phyloP scores from a whole-genome alignment of 2,329 filamentous ascomycete species.

The Huntiella omanensis region DNA sequence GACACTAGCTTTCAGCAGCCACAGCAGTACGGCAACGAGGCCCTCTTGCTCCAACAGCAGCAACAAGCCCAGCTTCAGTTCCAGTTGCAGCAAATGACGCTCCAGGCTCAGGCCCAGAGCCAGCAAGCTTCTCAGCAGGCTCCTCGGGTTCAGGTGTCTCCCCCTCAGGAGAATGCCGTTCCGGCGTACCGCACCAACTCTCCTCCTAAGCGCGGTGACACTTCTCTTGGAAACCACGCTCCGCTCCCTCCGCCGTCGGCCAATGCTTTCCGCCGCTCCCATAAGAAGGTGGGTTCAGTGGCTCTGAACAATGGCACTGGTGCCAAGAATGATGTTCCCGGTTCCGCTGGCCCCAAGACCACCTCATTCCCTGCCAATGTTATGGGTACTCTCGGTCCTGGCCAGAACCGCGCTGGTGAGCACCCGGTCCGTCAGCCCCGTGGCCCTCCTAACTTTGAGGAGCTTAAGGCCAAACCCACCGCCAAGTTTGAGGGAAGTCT shows the following conservation, averaged over 20 bases:
- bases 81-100: constrained; percentile 23
- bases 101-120: constrained; percentile 13
- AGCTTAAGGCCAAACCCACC: constrained; percentile 76
- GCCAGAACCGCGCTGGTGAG: constrained; percentile 81
- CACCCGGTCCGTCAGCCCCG: constrained; percentile 87
- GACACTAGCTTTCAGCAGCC: constrained; percentile 40
- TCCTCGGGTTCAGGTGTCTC: constrained; percentile 66
- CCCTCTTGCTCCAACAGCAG: constrained; percentile 23
- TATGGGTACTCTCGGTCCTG: constrained; percentile 78
- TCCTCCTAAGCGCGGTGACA: constrained; percentile 46
- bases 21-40: constrained; percentile 12
- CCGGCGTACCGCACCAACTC: constrained; percentile 41
- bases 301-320: constrained; percentile 29
- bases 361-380: constrained; percentile 65
- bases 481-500: constrained; percentile 89
- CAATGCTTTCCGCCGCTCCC: constrained; percentile 80
- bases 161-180: constrained; percentile 44
- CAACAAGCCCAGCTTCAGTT: constrained; percentile 25
- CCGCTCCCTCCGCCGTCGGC: constrained; percentile 75
- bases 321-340: constrained; percentile 21
- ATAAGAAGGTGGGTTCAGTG: constrained; percentile 76
- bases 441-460: constrained; percentile 78
- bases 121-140: constrained; percentile 12
- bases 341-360: constrained; percentile 55
- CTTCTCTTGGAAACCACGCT: constrained; percentile 40